Evolutionary conservation across 106 monocot genomes (phyloP).

Genomic region (Chionographis japonica): DNA sequence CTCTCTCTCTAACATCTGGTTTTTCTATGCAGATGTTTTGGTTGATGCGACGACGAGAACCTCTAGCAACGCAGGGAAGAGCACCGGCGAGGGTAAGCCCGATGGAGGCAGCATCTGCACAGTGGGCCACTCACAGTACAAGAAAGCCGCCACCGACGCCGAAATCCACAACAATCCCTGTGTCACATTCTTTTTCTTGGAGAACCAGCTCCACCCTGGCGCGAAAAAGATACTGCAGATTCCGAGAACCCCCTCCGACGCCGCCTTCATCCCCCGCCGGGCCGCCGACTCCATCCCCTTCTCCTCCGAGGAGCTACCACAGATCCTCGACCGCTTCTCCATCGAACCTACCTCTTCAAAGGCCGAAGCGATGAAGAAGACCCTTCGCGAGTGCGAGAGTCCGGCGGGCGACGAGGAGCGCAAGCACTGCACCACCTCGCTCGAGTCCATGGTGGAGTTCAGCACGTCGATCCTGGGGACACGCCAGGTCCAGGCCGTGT

Average conservation of each 20-base stretch:
- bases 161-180: constrained; percentile 38
- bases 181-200: constrained; percentile 48
- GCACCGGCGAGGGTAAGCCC: constrained; percentile 11
- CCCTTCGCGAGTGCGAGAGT: constrained; percentile 40
- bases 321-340: constrained; percentile 28
- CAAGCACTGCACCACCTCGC: constrained; percentile 49
- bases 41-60: constrained; percentile 12
- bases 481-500: constrained; percentile 20
- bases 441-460: constrained; percentile 78
- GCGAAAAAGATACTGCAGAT: constrained; percentile 41
- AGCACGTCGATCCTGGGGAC: constrained; percentile 31
- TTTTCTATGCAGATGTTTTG: constrained; percentile 7
- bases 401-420: constrained; percentile 26
- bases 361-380: constrained; percentile 20
- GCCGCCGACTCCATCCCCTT: constrained; percentile 44
- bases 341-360: constrained; percentile 27
- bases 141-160: constrained; percentile 31
- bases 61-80: constrained; percentile 20
- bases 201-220: constrained; percentile 43
- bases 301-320: constrained; percentile 30
- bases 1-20: no score
- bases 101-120: constrained; percentile 11
- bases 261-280: constrained; percentile 27
- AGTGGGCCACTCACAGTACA: constrained; percentile 21
- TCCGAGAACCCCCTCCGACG: constrained; percentile 12